Evolutionary conservation across 164 flowering plant genomes (phyloP), one percentile per base, ranked within the genome.

Genomic region (Tetrastigma voinierianum): DNA sequence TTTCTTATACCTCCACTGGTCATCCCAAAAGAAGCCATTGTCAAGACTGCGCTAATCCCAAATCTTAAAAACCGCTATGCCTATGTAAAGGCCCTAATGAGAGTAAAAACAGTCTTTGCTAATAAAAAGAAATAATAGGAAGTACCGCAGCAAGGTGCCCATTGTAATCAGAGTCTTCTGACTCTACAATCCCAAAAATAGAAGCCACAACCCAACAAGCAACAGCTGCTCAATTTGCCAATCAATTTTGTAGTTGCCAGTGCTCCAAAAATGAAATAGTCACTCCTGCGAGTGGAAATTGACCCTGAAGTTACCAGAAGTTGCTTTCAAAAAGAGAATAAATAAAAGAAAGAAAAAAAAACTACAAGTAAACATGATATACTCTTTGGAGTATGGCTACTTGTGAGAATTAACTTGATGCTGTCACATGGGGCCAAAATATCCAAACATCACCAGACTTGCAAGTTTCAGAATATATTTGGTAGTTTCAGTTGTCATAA

Each of bases 1-100:
- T 77, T 83, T 58, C 83, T 78, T 23, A 62, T 21, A 63, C 44
- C 51, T 53, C 72, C 77, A 62, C 83, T 80, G 75, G 6, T 32
- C 77, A 61, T 1, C 17, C n/a, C 24, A 74, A 68, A 44, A 71
- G 9, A 61, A 0, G 20, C 16, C 46, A 55, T 47, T 14, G 23
- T 43, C 51, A 44, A 19, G 20, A 61, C 14, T 10, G 46, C 14
- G 16, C 52, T 45, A 61, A 15, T 61, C 13, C 6, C 20, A 20
- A 13, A 3, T 51, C 46, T 46, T 11, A 23, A 23, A 61, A 45
- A 19, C 19, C 14, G 10, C 5, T 11, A 16, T 46, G 64, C 45
- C n/a, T 25, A 32, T 59, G 14, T 45, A 57, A 18, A 40, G 40
- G 61, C 61, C 47, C 18, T 45, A 32, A 32, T 32, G 40, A 7